phyloP scores from a whole-genome alignment of 2,329 filamentous ascomycete species.

The Tolypocladium amazonense region DNA sequence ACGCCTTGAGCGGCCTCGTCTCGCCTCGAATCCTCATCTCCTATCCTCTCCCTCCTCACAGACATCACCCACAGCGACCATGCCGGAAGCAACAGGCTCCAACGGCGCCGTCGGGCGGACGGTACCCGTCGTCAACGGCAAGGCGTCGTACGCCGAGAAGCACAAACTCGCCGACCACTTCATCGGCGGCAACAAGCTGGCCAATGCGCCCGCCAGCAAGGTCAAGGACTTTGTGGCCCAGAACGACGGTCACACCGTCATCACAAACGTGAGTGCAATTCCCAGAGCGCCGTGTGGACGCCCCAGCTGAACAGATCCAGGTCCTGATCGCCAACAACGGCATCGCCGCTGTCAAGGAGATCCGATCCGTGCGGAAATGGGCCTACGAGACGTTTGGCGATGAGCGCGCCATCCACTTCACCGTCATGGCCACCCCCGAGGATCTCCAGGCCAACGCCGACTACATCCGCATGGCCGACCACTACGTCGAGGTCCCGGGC shows the following conservation, averaged over 20 bases:
- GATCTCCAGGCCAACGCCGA: constrained; percentile 96
- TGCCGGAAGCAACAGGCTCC: constrained; percentile 35
- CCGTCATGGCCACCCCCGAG: constrained; percentile 98
- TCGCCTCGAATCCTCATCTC: not conserved
- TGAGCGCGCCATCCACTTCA: constrained; percentile 97
- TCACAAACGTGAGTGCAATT: constrained; percentile 70
- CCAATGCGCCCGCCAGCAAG: constrained; percentile 68
- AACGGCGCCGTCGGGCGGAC: constrained; percentile 35
- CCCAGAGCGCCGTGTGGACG: not conserved
- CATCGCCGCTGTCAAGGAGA: constrained; percentile 99
- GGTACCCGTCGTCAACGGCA: constrained; percentile 45
- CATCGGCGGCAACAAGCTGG: constrained; percentile 85
- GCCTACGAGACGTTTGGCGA: constrained; percentile 99
- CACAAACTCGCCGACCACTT: constrained; percentile 84
- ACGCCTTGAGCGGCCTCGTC: not conserved
- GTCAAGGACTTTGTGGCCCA: constrained; percentile 93
- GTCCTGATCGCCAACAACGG: constrained; percentile 99
- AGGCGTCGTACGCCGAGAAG: constrained; percentile 64
- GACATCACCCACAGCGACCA: constrained; percentile 12
- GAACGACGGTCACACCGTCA: constrained; percentile 92
- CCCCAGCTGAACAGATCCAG: constrained; percentile 31
- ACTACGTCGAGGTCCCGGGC: constrained; percentile 97
- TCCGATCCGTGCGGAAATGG: constrained; percentile 99
- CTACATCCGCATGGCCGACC: constrained; percentile 98
- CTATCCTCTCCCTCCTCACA: not conserved